Evolutionary conservation across 371 early-diverging fungal genomes (phyloP).

Genomic region (Gilbertella persicaria): DNA sequence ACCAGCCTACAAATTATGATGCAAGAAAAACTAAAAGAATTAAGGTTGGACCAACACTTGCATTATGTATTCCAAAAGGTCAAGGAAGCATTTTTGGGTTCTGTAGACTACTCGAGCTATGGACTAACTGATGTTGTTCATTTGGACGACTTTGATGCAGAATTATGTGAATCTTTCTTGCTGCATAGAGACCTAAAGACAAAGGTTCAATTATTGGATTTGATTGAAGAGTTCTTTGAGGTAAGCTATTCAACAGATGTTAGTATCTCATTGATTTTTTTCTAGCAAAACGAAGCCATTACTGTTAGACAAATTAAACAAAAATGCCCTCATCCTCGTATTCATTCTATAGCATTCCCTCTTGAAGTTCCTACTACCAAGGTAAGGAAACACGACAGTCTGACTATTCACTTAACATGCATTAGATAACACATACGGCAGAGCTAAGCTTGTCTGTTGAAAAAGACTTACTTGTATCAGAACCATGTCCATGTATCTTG

Average conservation of each 20-base stretch:
- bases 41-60: slow-evolving; percentile 55
- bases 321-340: slow-evolving; percentile 21
- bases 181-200: slow-evolving; percentile 49
- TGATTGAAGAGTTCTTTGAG: slow-evolving; percentile 35
- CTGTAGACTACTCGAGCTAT: slow-evolving; percentile 61
- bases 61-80: slow-evolving; percentile 53
- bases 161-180: slow-evolving; percentile 58
- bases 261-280: background rate
- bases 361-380: slow-evolving; percentile 53
- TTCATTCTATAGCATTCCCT: slow-evolving; percentile 53
- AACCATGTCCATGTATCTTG: slow-evolving; percentile 57
- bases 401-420: background rate
- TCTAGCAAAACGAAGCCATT: slow-evolving; percentile 41
- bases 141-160: slow-evolving; percentile 59
- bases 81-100: slow-evolving; percentile 53
- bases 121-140: slow-evolving; percentile 64
- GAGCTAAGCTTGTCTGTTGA: slow-evolving; percentile 52
- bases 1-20: slow-evolving; percentile 54
- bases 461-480: slow-evolving; percentile 54
- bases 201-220: too few relatives aligned
- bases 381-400: slow-evolving; percentile 12
- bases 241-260: slow-evolving; percentile 17
- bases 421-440: slow-evolving; percentile 57
- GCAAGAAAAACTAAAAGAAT: slow-evolving; percentile 39
- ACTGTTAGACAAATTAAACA: slow-evolving; percentile 38